Base-by-base conservation (phyloP, 2,329 filamentous ascomycete species). In the Endothia cerciana region DNA sequence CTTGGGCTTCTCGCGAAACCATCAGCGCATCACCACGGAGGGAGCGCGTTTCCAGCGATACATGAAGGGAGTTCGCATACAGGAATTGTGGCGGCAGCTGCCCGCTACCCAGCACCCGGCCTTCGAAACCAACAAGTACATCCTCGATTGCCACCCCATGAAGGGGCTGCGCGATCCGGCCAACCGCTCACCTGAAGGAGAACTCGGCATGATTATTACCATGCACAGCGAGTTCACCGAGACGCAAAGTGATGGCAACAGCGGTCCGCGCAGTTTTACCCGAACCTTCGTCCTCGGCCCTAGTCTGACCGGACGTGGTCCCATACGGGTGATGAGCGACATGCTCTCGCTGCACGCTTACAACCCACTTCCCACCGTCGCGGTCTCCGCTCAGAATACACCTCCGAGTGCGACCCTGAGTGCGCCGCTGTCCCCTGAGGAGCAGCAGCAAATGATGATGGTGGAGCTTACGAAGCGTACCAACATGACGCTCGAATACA, bases 141-240 rank as follows among this genome's bases (percentile, higher is more conserved):
- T 93, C 62, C 88, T 97, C 74, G 93, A 97, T 77, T 94, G 92
- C 70, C 89, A 93, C 72, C 85, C 90, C 19, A 81, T 94, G 41
- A 86, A 89, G 1, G 88, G 89, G 41, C 83, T 96, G 30, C 84
- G 85, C 2, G 92, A 96, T 71, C 89, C 88, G 2, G 85, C 83
- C 15, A 87, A 88, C 1, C 83, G 89, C 69, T 89, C 83, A 68
- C 75, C 79, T 0, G 79, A 81, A 25, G 92, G 91, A 4, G 91
- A 94, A 25, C 91, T 91, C 69, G 92, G 93, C 8, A 85, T 96
- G 69, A 84, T 92, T 60, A 86, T 96, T 70, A 89, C 86, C 8
- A 84, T 94, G n/a, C 91, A 95, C 72, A 91, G 93, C 69, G 91
- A 94, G 72, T 96, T 93, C 67, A 89, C 94, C 59, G 93, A 97